Evolutionary conservation across 2,329 filamentous ascomycete genomes (phyloP).

Genomic region (Stachybotrys chlorohalonatus): DNA sequence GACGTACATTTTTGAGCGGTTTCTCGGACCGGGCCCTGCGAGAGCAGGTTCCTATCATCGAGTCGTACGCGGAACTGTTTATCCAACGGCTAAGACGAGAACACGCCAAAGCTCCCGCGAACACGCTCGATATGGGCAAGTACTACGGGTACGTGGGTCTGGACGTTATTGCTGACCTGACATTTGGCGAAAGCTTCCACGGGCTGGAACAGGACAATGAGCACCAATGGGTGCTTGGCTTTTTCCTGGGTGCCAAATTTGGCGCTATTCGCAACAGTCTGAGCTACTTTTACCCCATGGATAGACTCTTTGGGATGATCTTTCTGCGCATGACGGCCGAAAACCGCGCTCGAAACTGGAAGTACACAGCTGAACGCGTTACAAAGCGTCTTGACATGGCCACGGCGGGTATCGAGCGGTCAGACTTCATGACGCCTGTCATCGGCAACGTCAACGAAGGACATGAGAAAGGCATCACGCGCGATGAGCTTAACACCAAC

Average conservation of each 20-base stretch:
- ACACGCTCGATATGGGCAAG: not conserved
- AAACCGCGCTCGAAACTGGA: not conserved
- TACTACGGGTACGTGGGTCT: not conserved
- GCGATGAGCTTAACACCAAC: not conserved
- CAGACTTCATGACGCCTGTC: not conserved
- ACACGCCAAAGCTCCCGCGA: not conserved
- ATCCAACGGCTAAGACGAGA: not conserved
- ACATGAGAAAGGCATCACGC: not conserved
- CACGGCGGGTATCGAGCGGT: not conserved
- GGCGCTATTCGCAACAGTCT: not conserved
- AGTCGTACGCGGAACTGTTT: not conserved
- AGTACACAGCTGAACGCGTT: not conserved
- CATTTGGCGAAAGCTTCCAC: not conserved
- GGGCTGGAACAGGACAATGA: not conserved
- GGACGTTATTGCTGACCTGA: not conserved
- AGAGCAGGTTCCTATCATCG: not conserved
- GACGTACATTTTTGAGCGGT: not conserved
- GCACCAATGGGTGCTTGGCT: not conserved
- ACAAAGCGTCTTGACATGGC: not conserved
- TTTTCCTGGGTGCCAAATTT: not conserved
- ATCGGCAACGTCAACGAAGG: not conserved
- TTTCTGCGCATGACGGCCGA: not conserved
- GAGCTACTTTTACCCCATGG: not conserved
- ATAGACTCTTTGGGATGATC: not conserved
- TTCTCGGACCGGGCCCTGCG: not conserved